A percentile compares a stretch with the other conserved stretches of the same genome.
phyloP scores from a whole-genome alignment of 1,139 yeast genomes.

The Candida anutae region DNA sequence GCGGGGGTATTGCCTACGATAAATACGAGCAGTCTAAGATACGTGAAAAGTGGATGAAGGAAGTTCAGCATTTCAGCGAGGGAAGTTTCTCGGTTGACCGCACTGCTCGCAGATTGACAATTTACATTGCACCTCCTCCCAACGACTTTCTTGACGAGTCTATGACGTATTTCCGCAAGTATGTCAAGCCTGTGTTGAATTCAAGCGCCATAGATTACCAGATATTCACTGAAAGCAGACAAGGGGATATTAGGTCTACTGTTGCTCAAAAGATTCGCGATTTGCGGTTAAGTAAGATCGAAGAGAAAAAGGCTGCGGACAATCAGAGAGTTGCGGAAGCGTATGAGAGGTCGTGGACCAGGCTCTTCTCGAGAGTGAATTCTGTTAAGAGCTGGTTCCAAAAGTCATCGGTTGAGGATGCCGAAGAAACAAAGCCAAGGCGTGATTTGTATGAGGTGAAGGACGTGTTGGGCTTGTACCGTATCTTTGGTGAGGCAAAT shows the following conservation, averaged over 20 bases:
- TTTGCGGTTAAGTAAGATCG: constrained; percentile 39
- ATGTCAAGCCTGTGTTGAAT: constrained; percentile 79
- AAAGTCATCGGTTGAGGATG: constrained; percentile 8
- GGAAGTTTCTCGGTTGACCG: constrained; percentile 27
- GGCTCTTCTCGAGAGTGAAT: constrained; percentile 10
- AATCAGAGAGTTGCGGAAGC: background rate
- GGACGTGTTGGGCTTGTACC: constrained; percentile 54
- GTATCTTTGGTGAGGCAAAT: constrained; percentile 24
- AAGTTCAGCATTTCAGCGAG: constrained; percentile 45
- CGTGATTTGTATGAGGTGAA: constrained; percentile 42
- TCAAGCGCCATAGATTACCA: constrained; percentile 86
- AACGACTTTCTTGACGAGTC: constrained; percentile 81
- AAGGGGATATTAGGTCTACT: constrained; percentile 75
- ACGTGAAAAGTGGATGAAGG: constrained; percentile 58
- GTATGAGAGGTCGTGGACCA: constrained; percentile 9
- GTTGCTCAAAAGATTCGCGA: constrained; percentile 82
- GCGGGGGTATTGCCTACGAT: constrained; percentile 76
- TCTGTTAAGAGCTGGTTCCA: constrained; percentile 8
- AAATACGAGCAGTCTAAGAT: constrained; percentile 62
- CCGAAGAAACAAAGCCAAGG: constrained; percentile 18
- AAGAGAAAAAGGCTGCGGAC: background rate
- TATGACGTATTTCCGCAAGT: constrained; percentile 65
- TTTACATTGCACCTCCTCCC: constrained; percentile 94
- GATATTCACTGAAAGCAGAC: constrained; percentile 64
- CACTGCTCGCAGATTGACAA: constrained; percentile 68